These are phyloP conservation scores for Picochlorum sp. DNA, from an alignment of 139 green algal species.

Conservation along the genomic window DNA sequence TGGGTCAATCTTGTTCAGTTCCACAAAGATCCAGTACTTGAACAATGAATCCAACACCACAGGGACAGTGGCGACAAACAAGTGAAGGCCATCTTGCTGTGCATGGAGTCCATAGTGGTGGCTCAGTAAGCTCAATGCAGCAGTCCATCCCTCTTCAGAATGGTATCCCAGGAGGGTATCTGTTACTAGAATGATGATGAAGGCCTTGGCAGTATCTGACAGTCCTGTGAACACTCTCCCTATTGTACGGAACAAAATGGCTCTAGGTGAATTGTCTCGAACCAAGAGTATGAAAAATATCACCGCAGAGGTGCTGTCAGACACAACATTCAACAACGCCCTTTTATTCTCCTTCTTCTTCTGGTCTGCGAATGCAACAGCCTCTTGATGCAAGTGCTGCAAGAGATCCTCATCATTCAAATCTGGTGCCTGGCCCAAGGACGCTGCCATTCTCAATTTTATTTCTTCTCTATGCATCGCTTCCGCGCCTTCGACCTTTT, in stretches of 20 bases:
- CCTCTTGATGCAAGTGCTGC: conserved; percentile 46
- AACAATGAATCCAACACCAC: conserved; percentile 80
- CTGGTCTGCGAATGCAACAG: conserved; percentile 13
- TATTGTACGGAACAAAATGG: conserved; percentile 52
- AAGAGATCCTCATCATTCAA: conserved; percentile 55
- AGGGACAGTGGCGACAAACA: conserved; percentile 70
- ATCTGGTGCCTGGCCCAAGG: conserved; percentile 62
- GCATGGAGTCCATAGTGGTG: conserved; percentile 57
- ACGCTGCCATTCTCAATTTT: conserved; percentile 65
- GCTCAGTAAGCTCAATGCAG: conserved; percentile 58
- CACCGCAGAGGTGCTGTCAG: conserved; percentile 51
- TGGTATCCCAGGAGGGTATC: conserved; percentile 76
- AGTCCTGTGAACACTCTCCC: conserved; percentile 72
- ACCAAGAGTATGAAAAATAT: conserved; percentile 53
- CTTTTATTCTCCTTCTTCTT: conserved; percentile 48
- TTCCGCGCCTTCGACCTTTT: conserved; percentile 59
- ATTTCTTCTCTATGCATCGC: conserved; percentile 72
- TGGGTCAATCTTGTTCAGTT: conserved; percentile 70
- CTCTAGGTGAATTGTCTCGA: conserved; percentile 15
- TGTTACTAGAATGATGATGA: conserved; percentile 73
- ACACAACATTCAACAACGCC: conserved; percentile 41
- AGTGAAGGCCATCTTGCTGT: conserved; percentile 36
- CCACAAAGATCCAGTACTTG: conserved; percentile 85
- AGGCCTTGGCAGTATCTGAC: conserved; percentile 80
- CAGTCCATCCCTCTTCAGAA: conserved; percentile 87